phyloP scores from a whole-genome alignment of 2,329 filamentous ascomycete genomes.

The Trichoderma arundinaceum region DNA sequence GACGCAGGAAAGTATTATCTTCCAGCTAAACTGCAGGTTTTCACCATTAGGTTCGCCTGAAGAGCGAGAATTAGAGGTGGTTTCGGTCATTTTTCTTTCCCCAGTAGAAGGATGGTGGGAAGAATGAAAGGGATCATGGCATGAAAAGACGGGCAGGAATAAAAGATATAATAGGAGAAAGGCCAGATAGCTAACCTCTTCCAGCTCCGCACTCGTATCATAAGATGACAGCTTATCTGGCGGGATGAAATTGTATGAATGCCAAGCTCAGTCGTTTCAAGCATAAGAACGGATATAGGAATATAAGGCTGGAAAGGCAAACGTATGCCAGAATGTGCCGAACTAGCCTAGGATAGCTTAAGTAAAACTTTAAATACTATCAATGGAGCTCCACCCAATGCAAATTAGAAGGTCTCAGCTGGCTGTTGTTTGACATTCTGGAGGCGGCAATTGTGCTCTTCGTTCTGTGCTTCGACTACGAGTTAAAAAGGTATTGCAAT shows the following conservation, averaged over 20 bases:
- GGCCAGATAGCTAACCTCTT: background rate
- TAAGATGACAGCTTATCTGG: background rate
- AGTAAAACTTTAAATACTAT: slow-evolving; percentile 6
- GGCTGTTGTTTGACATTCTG: no score
- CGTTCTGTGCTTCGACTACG: no score
- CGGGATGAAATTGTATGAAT: background rate
- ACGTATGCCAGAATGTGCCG: background rate
- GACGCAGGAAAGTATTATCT: background rate
- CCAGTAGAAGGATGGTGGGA: no score
- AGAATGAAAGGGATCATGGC: no score
- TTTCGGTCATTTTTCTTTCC: background rate
- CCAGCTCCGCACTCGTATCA: background rate
- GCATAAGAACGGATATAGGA: background rate
- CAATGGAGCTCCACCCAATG: background rate
- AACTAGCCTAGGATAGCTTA: background rate
- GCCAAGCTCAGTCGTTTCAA: background rate
- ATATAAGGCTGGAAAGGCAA: background rate
- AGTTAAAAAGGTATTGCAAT: no score
- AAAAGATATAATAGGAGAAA: background rate
- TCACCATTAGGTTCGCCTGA: background rate
- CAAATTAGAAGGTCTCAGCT: background rate
- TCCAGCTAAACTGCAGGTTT: background rate
- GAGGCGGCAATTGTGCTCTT: no score
- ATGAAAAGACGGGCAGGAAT: no score
- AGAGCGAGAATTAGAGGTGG: no score